Evolutionary conservation across 495 filamentous ascomycete genomes (phyloP).

Genomic region (Lophiotrema nucula): DNA sequence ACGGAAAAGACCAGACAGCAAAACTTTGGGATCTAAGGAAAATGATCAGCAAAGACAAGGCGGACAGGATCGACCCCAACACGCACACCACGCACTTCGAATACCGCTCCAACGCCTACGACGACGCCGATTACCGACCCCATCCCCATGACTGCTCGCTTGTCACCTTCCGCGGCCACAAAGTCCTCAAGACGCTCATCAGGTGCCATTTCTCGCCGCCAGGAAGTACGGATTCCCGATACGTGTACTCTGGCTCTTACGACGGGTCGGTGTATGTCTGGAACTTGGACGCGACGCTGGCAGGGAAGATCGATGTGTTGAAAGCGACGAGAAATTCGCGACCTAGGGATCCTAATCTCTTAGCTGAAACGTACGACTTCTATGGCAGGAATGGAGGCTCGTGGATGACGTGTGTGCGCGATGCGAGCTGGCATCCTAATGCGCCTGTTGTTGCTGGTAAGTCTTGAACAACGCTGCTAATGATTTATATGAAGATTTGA

Average conservation of each 20-base stretch:
- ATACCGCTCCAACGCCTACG: constrained; percentile 75
- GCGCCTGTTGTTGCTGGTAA: constrained; percentile 85
- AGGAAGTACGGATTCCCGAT: constrained; percentile 81
- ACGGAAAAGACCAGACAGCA: constrained; percentile 94
- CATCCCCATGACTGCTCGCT: constrained; percentile 88
- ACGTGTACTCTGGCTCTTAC: constrained; percentile 86
- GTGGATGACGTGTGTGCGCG: constrained; percentile 83
- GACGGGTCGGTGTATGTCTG: constrained; percentile 89
- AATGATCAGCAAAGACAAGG: constrained; percentile 69
- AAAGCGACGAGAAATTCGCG: constrained; percentile 60
- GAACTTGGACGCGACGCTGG: constrained; percentile 90
- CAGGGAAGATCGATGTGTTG: constrained; percentile 73
- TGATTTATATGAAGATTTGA: not conserved
- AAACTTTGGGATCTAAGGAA: constrained; percentile 94
- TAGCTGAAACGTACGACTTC: constrained; percentile 39
- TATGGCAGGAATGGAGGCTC: constrained; percentile 39
- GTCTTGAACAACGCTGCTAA: too few species aligned
- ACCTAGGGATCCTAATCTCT: constrained; percentile 48
- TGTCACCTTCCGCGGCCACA: constrained; percentile 89
- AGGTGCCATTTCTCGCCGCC: constrained; percentile 95
- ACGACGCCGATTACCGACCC: constrained; percentile 64
- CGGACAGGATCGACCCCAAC: constrained; percentile 52
- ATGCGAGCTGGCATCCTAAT: constrained; percentile 93
- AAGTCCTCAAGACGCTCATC: constrained; percentile 83
- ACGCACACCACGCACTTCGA: constrained; percentile 72